A percentile compares a stretch with the other conserved stretches of the same genome.
Evolutionary conservation across 106 monocot genomes (phyloP).

Genomic region (Platanthera guangdongensis): DNA sequence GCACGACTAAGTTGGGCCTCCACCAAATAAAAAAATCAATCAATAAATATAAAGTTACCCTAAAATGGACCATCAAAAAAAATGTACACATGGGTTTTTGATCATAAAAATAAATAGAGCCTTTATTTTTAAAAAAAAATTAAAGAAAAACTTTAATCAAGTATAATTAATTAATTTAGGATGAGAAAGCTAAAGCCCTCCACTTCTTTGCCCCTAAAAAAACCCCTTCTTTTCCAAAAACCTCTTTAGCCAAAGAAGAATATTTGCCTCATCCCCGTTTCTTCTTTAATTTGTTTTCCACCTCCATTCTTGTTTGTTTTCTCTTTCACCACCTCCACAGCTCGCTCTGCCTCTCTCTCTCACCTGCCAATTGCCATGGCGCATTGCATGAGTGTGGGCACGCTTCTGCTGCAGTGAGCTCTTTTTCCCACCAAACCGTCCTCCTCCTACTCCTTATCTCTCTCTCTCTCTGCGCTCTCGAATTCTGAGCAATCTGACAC

Average conservation of each 20-base stretch:
- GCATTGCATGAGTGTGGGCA: conserved; percentile 8
- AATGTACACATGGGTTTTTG: too few relatives aligned
- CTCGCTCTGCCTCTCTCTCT: background rate
- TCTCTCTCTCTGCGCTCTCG: background rate
- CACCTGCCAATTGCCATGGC: background rate
- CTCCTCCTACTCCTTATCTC: conserved; percentile 12
- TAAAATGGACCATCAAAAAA: too few relatives aligned
- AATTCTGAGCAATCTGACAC: conserved; percentile 22
- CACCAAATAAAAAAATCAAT: too few relatives aligned
- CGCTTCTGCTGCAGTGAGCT: conserved; percentile 7
- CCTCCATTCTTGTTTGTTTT: background rate
- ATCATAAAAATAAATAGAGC: too few relatives aligned
- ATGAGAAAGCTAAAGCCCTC: background rate
- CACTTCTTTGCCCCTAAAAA: background rate
- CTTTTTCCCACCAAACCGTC: background rate
- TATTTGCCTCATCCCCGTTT: background rate
- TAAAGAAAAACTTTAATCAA: too few relatives aligned
- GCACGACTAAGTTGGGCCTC: too few relatives aligned
- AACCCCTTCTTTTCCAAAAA: too few relatives aligned
- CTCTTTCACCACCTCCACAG: background rate
- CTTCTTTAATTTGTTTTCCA: background rate
- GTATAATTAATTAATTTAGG: too few relatives aligned
- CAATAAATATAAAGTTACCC: too few relatives aligned
- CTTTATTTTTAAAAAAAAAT: too few relatives aligned
- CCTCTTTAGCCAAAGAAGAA: conserved; percentile 2